These are phyloP conservation scores for Malus asiatica DNA, from an alignment of 306 rosid genomes.

Conservation along the genomic window DNA sequence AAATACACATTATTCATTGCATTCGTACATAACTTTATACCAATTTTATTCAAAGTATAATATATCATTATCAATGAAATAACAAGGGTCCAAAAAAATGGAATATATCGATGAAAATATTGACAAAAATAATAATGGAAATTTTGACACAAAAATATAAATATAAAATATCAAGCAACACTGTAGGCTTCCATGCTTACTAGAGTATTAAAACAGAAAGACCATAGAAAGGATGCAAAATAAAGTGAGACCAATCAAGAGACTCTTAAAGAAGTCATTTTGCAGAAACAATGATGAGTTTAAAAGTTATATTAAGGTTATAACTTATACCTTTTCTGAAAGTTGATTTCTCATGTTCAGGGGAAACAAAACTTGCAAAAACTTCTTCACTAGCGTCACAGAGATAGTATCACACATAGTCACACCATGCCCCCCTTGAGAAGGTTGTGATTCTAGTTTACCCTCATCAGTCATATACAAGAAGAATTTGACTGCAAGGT, in stretches of 20 bases:
- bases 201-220: neutral
- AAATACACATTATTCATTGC: neutral
- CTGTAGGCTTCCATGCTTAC: neutral
- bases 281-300: neutral
- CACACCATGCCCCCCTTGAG: constrained; percentile 28
- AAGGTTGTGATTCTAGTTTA: constrained; percentile 30
- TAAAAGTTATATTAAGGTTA: neutral
- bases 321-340: constrained; percentile 80
- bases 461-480: constrained; percentile 30
- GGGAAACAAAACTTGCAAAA: constrained; percentile 50
- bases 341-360: constrained; percentile 36
- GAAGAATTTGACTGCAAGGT: constrained; percentile 49
- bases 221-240: constrained; percentile 2
- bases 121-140: neutral
- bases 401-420: constrained; percentile 34
- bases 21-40: neutral
- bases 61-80: neutral
- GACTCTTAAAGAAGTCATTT: neutral
- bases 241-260: neutral
- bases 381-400: constrained; percentile 48
- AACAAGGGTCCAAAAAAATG: neutral
- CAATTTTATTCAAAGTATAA: neutral
- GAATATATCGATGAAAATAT: neutral
- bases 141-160: neutral
- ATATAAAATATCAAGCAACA: neutral